A percentile compares a stretch with the other conserved stretches of the same genome.
These are phyloP conservation scores for Candida anglica DNA, from an alignment of 805 yeast genomes.

Conservation along the genomic window DNA sequence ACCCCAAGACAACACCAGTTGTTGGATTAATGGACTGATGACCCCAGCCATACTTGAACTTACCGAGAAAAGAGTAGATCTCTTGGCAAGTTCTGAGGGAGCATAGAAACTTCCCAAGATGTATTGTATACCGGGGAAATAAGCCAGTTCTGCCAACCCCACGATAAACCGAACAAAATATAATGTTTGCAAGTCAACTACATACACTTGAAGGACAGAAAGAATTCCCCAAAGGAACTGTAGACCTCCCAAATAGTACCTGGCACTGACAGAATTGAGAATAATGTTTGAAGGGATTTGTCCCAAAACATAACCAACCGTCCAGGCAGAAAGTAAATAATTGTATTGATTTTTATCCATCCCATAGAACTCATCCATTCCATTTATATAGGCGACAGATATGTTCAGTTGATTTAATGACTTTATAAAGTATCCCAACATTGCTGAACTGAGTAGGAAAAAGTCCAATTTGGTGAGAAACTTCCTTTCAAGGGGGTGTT, in stretches of 20 bases:
- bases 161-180: constrained; percentile 20
- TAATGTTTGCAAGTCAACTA: constrained; percentile 18
- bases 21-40: constrained; percentile 34
- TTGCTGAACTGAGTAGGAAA: constrained; percentile 44
- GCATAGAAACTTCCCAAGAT: constrained; percentile 30
- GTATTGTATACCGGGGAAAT: constrained; percentile 22
- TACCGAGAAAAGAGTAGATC: constrained; percentile 31
- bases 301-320: constrained; percentile 44
- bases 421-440: constrained; percentile 43
- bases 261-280: constrained; percentile 37
- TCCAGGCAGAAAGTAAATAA: constrained; percentile 34
- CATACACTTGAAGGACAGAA: constrained; percentile 33
- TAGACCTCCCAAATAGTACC: constrained; percentile 40
- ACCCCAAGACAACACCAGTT: constrained; percentile 10
- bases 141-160: constrained; percentile 22
- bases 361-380: constrained; percentile 32
- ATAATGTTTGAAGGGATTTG: constrained; percentile 42
- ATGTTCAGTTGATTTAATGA: constrained; percentile 33
- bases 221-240: constrained; percentile 44
- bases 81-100: constrained; percentile 28
- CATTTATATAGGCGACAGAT: constrained; percentile 37
- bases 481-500: constrained; percentile 36
- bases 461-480: constrained; percentile 52
- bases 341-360: constrained; percentile 38
- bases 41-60: constrained; percentile 32